Evolutionary conservation across 352 stramenopile genomes (phyloP).

Genomic region (Phytophthora lateralis): DNA sequence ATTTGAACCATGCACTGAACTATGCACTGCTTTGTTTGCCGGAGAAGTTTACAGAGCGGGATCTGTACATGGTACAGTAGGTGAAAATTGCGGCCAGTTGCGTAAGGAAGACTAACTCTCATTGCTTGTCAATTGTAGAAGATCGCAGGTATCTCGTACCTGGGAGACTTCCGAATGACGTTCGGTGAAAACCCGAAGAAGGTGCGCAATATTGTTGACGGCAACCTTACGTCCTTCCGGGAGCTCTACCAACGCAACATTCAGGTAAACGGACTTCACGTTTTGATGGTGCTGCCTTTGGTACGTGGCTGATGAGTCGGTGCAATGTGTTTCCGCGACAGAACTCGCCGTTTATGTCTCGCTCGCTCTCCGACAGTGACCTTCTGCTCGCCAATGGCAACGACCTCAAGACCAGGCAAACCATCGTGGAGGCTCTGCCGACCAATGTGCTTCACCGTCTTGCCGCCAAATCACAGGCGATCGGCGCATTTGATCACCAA

Average conservation of each 20-base stretch:
- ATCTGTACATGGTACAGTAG: constrained; percentile 88
- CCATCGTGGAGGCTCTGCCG: constrained; percentile 59
- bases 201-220: constrained; percentile 91
- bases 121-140: constrained; percentile 42
- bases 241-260: constrained; percentile 80
- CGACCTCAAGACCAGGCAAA: constrained; percentile 38
- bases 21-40: constrained; percentile 78
- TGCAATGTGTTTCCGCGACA: constrained; percentile 17
- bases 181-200: constrained; percentile 92
- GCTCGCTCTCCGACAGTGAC: constrained; percentile 48
- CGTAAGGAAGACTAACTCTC: constrained; percentile 3
- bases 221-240: constrained; percentile 78
- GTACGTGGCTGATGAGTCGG: constrained; percentile 2
- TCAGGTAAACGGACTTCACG: constrained; percentile 42
- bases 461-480: constrained; percentile 32
- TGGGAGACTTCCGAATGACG: constrained; percentile 90
- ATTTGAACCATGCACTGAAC: constrained; percentile 78
- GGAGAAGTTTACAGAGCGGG: constrained; percentile 80
- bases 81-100: neutral
- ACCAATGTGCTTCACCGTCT: constrained; percentile 52
- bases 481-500: constrained; percentile 33
- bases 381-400: constrained; percentile 57
- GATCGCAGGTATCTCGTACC: constrained; percentile 90
- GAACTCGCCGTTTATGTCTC: constrained; percentile 69
- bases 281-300: neutral